Conservation (phyloP, 176 grass and related monocot species). For the Themeda triandra region DNA sequence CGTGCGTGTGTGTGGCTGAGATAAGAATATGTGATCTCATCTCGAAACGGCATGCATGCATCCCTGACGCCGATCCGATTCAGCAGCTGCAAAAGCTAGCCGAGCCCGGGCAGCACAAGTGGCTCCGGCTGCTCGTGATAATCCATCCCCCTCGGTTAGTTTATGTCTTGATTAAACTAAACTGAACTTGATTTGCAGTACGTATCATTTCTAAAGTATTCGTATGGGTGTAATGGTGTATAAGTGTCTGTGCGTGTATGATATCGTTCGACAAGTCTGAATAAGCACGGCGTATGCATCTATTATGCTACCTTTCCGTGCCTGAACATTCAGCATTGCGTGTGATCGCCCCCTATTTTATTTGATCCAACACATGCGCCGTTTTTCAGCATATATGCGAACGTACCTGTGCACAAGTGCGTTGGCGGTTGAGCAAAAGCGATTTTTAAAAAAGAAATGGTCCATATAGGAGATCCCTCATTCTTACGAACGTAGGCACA, state of each 20-base stretch:
- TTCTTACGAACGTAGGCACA: no score
- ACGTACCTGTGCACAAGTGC: not conserved
- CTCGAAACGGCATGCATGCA: constrained; percentile 12
- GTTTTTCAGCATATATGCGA: not conserved
- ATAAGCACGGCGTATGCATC: constrained; percentile 8
- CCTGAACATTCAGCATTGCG: constrained; percentile 47
- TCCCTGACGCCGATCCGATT: constrained; percentile 42
- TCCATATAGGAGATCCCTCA: not conserved
- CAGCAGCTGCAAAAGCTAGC: constrained; percentile 39
- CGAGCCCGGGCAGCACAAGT: constrained; percentile 5
- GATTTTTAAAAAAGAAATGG: not conserved
- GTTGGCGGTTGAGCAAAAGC: not conserved
- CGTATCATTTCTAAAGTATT: not conserved
- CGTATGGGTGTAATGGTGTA: not conserved
- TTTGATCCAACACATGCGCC: constrained; percentile 14
- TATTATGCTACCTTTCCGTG: not conserved
- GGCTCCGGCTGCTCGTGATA: constrained; percentile 4
- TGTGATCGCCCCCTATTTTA: constrained; percentile 19
- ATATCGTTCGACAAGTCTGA: constrained; percentile 4
- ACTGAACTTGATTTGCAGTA: not conserved
- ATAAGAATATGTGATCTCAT: constrained; percentile 20
- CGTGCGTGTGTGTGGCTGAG: not conserved
- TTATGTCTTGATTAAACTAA: not conserved
- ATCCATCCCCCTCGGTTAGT: not conserved
- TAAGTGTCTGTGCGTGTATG: not conserved